A percentile compares a stretch with the other conserved stretches of the same genome.
phyloP scores from a whole-genome alignment of 208 protist genomes.

The Jaenimonas drosophilae region DNA sequence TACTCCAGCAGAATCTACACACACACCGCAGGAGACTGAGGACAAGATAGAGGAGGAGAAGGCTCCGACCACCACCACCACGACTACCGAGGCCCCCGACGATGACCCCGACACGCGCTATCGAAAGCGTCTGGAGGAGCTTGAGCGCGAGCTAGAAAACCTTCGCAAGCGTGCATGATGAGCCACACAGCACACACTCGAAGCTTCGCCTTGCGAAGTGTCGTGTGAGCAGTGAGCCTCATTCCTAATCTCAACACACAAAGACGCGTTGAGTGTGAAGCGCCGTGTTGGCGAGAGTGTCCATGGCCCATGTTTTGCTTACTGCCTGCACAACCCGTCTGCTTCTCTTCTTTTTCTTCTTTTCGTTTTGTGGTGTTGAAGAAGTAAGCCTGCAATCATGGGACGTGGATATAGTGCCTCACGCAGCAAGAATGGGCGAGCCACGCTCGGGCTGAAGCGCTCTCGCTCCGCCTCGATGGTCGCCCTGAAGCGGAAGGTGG shows the following conservation, averaged over 20 bases:
- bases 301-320: background rate
- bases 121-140: conserved; percentile 12
- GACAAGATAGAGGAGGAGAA: background rate
- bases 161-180: conserved; percentile 16
- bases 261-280: background rate
- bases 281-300: background rate
- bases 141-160: conserved; percentile 33
- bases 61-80: background rate
- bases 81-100: background rate
- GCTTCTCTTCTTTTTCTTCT: conserved; percentile 2
- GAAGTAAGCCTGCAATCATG: conserved; percentile 20
- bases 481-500: conserved; percentile 19
- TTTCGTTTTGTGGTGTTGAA: background rate
- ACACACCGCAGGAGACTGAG: background rate
- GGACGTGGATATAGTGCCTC: conserved; percentile 72
- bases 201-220: too few species aligned
- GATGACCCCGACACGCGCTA: background rate
- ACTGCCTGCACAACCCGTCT: background rate
- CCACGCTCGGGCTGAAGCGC: conserved; percentile 65
- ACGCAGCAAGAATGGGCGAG: conserved; percentile 66
- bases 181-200: too few species aligned
- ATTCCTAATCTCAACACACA: too few species aligned
- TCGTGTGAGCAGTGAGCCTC: too few species aligned
- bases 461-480: conserved; percentile 39
- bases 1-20: background rate